These are phyloP conservation scores for Fusarium miscanthi DNA, from an alignment of 2,329 filamentous ascomycete genomes.

Conservation along the genomic window DNA sequence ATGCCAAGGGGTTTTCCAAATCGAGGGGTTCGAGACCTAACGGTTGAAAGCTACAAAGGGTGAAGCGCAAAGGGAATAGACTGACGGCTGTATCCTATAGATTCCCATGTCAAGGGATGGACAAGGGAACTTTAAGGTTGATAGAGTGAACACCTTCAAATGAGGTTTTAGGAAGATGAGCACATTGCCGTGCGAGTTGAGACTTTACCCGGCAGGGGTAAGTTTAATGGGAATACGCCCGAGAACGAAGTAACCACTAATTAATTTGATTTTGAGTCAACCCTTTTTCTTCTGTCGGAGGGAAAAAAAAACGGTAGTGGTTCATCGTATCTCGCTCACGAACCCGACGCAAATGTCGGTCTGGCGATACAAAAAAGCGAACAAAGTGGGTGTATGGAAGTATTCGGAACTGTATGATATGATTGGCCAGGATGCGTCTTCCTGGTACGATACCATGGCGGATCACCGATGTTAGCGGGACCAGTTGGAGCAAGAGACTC, in stretches of 20 bases:
- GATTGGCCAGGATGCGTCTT: constrained; percentile 30
- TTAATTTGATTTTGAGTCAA: neutral
- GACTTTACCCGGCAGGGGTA: constrained; percentile 15
- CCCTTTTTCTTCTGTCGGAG: constrained; percentile 16
- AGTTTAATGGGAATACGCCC: constrained; percentile 9
- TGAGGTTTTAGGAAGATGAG: neutral
- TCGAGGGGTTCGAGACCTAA: constrained; percentile 24
- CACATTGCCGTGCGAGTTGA: constrained; percentile 15
- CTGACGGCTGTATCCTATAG: constrained; percentile 35
- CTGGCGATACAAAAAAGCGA: constrained; percentile 33
- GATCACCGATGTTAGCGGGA: constrained; percentile 43
- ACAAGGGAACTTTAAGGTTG: constrained; percentile 16
- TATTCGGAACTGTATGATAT: constrained; percentile 22
- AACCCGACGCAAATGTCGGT: constrained; percentile 41
- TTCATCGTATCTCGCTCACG: constrained; percentile 9
- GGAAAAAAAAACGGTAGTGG: constrained; percentile 12
- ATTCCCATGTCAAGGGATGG: constrained; percentile 36
- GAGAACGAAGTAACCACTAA: constrained; percentile 8
- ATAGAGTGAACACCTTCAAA: constrained; percentile 10
- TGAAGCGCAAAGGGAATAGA: constrained; percentile 20
- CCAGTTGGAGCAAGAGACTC: constrained; percentile 32
- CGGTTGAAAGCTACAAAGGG: constrained; percentile 23
- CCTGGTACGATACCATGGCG: constrained; percentile 40
- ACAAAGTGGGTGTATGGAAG: constrained; percentile 35
- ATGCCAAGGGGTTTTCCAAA: constrained; percentile 26